Evolutionary conservation across 129 eudicot species (phyloP), one percentile per base, ranked within the genome.

Genomic region (Kitagawia praeruptora): DNA sequence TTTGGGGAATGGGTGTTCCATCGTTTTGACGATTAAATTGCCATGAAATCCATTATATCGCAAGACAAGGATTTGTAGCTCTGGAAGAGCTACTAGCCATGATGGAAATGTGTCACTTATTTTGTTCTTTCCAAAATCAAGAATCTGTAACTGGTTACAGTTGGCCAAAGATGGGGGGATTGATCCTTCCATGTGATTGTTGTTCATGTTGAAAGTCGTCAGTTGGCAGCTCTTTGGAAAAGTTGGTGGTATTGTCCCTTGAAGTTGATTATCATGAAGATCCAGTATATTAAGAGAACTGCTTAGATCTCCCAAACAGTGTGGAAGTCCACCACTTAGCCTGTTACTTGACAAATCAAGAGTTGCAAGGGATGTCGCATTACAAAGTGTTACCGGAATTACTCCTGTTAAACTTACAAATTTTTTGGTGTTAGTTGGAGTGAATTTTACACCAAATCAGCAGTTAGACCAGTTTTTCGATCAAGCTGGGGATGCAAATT

Each of bases 101-200:
- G 10, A 1, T 1, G 87, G 83, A 25, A 84, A 80, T 44, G 28
- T 76, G 12, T 10, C 87, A 6, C 9, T 53, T 13, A 84, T 0
- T 0, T 53, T 82, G 19, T 48, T 75, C 27, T 75, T 48, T n/a
- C 78, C 61, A n/a, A 75, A 1, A 75, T 75, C 61, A 53, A 75
- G 61, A 48, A 45, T 37, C 10, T 25, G 41, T 38, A 75, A 28
- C 44, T 28, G 3, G n/a, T 25, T 13, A n/a, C 21, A 53, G 13
- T 75, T 47, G 5, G 12, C 42, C 78, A 75, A 14, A 0, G 21
- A 4, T 25, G 3, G 49, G 19, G 80, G 70, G 0, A 77, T 15
- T 1, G 40, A 15, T 38, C 74, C 74, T 38, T 69, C 45, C 2
- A 70, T 31, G 5, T 51, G 47, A 19, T 76, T 76, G 18, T 23